Evolutionary conservation across 371 early-diverging fungal genomes (phyloP).

Genomic region (Lichtheimia hyalospora): DNA sequence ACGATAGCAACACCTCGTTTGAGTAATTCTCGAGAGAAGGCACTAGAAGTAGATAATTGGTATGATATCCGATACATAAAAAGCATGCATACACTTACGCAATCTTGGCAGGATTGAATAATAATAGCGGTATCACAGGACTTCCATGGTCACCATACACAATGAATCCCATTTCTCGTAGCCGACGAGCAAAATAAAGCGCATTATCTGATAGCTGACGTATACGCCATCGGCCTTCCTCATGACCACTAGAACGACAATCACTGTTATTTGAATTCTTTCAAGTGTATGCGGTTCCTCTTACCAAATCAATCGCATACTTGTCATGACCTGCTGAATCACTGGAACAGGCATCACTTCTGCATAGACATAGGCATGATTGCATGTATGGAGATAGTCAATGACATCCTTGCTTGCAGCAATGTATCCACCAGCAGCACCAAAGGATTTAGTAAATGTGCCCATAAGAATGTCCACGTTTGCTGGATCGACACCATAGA

Average conservation of each 20-base stretch:
- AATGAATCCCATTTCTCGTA: slow-evolving; percentile 93
- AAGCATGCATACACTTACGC: slow-evolving; percentile 54
- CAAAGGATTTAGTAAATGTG: slow-evolving; percentile 99
- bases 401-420: slow-evolving; percentile 83
- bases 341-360: slow-evolving; percentile 95
- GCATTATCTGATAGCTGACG: slow-evolving; percentile 88
- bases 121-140: slow-evolving; percentile 97
- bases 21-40: slow-evolving; percentile 93
- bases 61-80: no score
- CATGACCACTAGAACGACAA: slow-evolving; percentile 65
- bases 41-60: slow-evolving; percentile 33
- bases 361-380: slow-evolving; percentile 88
- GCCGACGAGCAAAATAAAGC: slow-evolving; percentile 78
- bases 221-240: slow-evolving; percentile 82
- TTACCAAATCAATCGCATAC: slow-evolving; percentile 76
- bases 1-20: slow-evolving; percentile 95
- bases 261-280: background rate
- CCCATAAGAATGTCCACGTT: slow-evolving; percentile 99
- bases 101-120: slow-evolving; percentile 98
- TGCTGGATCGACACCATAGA: slow-evolving; percentile 84
- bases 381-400: slow-evolving; percentile 78
- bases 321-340: slow-evolving; percentile 90
- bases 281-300: no score
- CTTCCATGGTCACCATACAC: slow-evolving; percentile 93
- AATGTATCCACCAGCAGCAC: slow-evolving; percentile 98